phyloP scores from a whole-genome alignment of 768 basidiomycete species.

The Kwoniella bestiolae region DNA sequence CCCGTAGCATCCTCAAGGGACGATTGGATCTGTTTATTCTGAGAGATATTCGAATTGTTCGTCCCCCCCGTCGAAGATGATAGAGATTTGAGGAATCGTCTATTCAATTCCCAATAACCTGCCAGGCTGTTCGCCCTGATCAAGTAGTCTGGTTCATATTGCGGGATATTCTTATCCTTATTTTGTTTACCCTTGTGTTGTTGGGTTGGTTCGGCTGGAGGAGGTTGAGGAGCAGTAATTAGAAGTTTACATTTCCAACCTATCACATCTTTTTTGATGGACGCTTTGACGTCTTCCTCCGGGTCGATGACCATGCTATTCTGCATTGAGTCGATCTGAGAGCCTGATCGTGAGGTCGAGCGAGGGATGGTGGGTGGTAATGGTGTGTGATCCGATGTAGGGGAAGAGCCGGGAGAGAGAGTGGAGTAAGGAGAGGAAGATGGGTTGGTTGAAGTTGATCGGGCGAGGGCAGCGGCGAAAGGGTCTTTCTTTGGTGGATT shows the following conservation, averaged over 20 bases:
- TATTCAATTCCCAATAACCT: slow-evolving; percentile 77
- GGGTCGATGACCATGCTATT: slow-evolving; percentile 21
- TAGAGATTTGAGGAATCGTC: slow-evolving; percentile 60
- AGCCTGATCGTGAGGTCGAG: slow-evolving; percentile 1
- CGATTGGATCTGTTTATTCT: background rate
- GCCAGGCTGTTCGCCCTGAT: slow-evolving; percentile 76
- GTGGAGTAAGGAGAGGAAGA: slow-evolving; percentile 5
- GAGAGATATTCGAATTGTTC: background rate
- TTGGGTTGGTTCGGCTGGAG: slow-evolving; percentile 22
- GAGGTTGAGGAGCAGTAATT: slow-evolving; percentile 33
- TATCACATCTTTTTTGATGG: slow-evolving; percentile 4
- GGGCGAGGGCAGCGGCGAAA: slow-evolving; percentile 40
- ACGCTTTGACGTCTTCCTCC: slow-evolving; percentile 9
- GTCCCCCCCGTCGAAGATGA: slow-evolving; percentile 15
- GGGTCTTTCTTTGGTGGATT: slow-evolving; percentile 42
- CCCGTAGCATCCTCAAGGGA: slow-evolving; percentile 27
- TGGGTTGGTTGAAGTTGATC: slow-evolving; percentile 35
- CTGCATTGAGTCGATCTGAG: slow-evolving; percentile 3
- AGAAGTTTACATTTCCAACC: slow-evolving; percentile 49
- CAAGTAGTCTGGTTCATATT: slow-evolving; percentile 38
- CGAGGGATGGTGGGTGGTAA: slow-evolving; percentile 22
- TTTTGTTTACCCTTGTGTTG: slow-evolving; percentile 25
- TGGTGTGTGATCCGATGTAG: slow-evolving; percentile 22
- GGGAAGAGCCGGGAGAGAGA: slow-evolving; percentile 13
- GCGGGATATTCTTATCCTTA: slow-evolving; percentile 20